Percentiles rank a stretch among this genome's conserved stretches.
These are phyloP conservation scores for Cladophialophora bantiana DNA, from an alignment of 2,329 filamentous ascomycete genomes.

Conservation along the genomic window DNA sequence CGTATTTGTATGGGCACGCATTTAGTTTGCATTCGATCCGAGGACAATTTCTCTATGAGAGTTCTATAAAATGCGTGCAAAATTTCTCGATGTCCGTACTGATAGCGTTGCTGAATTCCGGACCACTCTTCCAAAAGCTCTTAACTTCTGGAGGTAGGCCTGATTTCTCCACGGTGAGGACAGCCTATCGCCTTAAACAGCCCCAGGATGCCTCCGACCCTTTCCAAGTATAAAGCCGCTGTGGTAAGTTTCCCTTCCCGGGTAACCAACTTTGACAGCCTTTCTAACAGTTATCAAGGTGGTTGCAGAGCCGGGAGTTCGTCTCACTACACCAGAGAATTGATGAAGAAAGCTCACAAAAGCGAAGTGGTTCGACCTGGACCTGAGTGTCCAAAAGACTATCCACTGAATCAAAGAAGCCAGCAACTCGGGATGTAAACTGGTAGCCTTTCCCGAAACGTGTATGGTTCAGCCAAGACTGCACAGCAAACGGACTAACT, in stretches of 20 bases:
- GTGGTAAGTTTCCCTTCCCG: background rate
- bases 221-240: slow-evolving; percentile 4
- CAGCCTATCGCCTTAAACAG: too few relatives aligned
- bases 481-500: background rate
- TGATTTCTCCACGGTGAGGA: too few relatives aligned
- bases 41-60: too few relatives aligned
- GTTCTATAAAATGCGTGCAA: too few relatives aligned
- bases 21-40: too few relatives aligned
- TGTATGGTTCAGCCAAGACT: background rate
- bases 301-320: slow-evolving; percentile 1
- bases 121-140: too few relatives aligned
- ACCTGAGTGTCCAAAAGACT: background rate
- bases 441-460: slow-evolving; percentile 4
- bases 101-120: too few relatives aligned
- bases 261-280: slow-evolving; percentile 56
- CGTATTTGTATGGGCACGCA: too few relatives aligned
- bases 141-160: too few relatives aligned
- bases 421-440: slow-evolving; percentile 1
- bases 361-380: slow-evolving; percentile 5
- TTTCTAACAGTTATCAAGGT: slow-evolving; percentile 3
- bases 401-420: slow-evolving; percentile 8
- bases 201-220: slow-evolving; percentile 39
- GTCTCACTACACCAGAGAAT: background rate
- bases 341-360: background rate
- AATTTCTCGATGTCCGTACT: too few relatives aligned